Evolutionary conservation across 305 asterid genomes (phyloP).

Genomic region (Rubia tinctorum): DNA sequence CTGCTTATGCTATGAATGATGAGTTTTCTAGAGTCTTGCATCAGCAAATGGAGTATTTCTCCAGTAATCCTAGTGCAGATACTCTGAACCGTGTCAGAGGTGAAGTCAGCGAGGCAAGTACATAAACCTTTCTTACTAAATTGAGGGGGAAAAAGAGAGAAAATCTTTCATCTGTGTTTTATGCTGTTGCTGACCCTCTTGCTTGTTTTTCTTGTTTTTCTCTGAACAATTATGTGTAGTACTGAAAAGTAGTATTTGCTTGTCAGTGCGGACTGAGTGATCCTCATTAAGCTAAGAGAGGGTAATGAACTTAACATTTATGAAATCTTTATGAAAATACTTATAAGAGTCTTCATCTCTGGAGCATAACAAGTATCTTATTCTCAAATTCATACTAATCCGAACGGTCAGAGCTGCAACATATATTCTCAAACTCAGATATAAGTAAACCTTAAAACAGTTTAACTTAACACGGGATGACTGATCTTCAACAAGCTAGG

Average conservation of each 20-base stretch:
- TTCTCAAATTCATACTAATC: too few species aligned
- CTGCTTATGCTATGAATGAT: constrained; percentile 98
- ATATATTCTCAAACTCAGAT: neutral
- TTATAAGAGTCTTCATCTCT: too few species aligned
- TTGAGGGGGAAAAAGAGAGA: neutral
- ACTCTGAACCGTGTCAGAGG: constrained; percentile 87
- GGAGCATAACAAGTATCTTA: too few species aligned
- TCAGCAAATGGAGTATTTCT: constrained; percentile 98
- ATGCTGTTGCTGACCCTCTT: neutral
- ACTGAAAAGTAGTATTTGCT: neutral
- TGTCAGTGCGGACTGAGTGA: neutral
- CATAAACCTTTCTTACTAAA: constrained; percentile 13
- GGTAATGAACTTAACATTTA: too few species aligned
- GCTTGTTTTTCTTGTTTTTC: too few species aligned
- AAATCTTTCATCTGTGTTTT: neutral
- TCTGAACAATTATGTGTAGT: neutral
- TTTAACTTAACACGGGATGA: neutral
- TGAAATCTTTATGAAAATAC: too few species aligned
- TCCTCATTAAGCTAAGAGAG: too few species aligned
- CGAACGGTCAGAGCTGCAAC: too few species aligned
- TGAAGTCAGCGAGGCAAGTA: constrained; percentile 88
- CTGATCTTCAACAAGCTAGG: neutral
- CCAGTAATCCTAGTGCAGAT: constrained; percentile 92
- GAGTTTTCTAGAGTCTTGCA: constrained; percentile 95
- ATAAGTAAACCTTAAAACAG: neutral